phyloP scores from a whole-genome alignment of 2,329 filamentous ascomycete genomes.

The Hypoxylon sp. region DNA sequence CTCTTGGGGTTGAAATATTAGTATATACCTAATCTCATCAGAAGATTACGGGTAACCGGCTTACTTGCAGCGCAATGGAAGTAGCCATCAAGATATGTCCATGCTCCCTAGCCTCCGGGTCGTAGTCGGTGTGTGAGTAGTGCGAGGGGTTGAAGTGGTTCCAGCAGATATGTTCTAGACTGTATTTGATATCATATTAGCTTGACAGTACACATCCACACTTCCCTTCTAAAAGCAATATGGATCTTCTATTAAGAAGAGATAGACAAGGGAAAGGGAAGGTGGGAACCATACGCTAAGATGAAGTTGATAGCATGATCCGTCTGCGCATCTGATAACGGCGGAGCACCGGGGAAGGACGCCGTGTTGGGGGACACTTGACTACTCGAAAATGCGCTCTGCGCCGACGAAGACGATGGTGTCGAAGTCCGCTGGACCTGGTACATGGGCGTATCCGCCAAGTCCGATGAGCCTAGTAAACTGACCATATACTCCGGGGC shows the following conservation, averaged over 20 bases:
- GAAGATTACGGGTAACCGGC: not conserved
- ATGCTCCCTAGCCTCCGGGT: slow-evolving; percentile 45
- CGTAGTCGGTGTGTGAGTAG: slow-evolving; percentile 54
- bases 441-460: slow-evolving; percentile 59
- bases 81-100: slow-evolving; percentile 51
- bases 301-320: slow-evolving; percentile 67
- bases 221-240: not conserved
- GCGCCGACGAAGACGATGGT: slow-evolving; percentile 26
- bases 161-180: slow-evolving; percentile 67
- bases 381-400: not conserved
- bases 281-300: slow-evolving; percentile 59
- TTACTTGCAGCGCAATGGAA: slow-evolving; percentile 47
- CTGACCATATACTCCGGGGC: slow-evolving; percentile 49
- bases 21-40: not conserved
- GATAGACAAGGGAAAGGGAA: not conserved
- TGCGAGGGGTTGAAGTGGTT: slow-evolving; percentile 61
- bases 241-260: not conserved
- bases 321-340: slow-evolving; percentile 57
- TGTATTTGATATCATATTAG: slow-evolving; percentile 41
- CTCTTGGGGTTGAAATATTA: slow-evolving; percentile 1
- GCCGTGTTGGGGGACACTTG: not conserved
- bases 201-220: slow-evolving; percentile 10
- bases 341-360: not conserved
- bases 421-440: slow-evolving; percentile 53
- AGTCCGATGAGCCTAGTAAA: slow-evolving; percentile 59